These are phyloP conservation scores for Microbotryum lychnidis-dioicae DNA, from an alignment of 1,284 basidiomycete species.

Conservation along the genomic window DNA sequence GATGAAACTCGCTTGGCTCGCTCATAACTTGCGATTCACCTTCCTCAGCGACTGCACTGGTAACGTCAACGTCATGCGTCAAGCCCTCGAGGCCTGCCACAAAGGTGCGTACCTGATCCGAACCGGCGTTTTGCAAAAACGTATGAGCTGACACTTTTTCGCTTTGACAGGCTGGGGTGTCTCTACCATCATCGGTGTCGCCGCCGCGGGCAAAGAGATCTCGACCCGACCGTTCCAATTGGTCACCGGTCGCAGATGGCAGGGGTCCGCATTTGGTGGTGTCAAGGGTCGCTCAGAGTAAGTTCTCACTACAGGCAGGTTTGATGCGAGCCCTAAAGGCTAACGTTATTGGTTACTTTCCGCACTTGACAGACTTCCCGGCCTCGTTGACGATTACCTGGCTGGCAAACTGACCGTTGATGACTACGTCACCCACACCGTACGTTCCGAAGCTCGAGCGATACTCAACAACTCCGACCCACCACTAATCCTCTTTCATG, in stretches of 20 bases:
- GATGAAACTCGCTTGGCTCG: not conserved
- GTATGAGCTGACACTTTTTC: not conserved
- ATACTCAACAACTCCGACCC: not conserved
- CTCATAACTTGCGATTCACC: not conserved
- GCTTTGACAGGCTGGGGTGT: conserved; percentile 79
- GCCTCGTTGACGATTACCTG: conserved; percentile 36
- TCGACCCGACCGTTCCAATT: conserved; percentile 79
- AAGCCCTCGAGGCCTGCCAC: conserved; percentile 92
- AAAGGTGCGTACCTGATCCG: conserved; percentile 46
- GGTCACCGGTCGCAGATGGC: conserved; percentile 90
- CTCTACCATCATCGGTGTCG: conserved; percentile 73
- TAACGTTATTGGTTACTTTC: not conserved
- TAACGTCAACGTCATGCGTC: conserved; percentile 90
- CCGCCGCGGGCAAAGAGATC: conserved; percentile 82
- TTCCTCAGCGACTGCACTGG: conserved; percentile 70
- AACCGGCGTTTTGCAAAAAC: not conserved
- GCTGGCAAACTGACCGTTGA: conserved; percentile 39
- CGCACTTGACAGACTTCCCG: conserved; percentile 24
- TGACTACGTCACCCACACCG: conserved; percentile 43
- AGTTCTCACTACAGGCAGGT: not conserved
- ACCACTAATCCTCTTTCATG: too few relatives aligned
- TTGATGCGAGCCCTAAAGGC: not conserved
- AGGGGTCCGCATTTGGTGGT: conserved; percentile 92
- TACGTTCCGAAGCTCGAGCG: conserved; percentile 30
- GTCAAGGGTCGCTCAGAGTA: conserved; percentile 91